Base-by-base conservation (phyloP, 306 rosid species). In the Rosa multiflora region DNA sequence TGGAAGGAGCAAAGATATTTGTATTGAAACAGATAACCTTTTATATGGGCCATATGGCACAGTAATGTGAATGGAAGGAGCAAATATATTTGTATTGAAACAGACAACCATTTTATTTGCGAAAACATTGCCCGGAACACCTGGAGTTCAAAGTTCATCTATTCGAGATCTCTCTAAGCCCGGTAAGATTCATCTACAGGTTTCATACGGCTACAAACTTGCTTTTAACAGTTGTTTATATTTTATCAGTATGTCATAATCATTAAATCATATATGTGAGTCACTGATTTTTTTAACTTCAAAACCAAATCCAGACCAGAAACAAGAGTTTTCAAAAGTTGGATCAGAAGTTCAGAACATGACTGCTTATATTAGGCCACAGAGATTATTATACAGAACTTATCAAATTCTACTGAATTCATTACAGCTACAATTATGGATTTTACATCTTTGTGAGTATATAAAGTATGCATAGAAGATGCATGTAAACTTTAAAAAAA, bases 381-480 rank as follows among this genome's bases (percentile, higher is more conserved):
- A 80, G 74, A 82, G 70, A 66, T 78, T 87, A 87, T 80, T 80
- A 75, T 81, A 83, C 83, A 86, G 83, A 83, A 76, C 86, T 88
- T 64, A 74, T 78, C 39, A 62, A 64, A 82, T 81, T 74, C 78
- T 79, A 88, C 85, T 75, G 26, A 80, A 75, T 69, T 67, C 87
- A 84, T 80, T 82, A 81, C 82, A 77, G 82, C 88, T 85, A 84
- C 74, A 85, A 81, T 78, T 81, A 75, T 78, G 77, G 85, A 67
- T 82, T 84, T 82, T 88, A 84, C 90, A 87, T 81, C 79, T 78
- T 89, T 89, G 97, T 93, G 86, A 72, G 97, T 83, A 83, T 87
- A 87, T 83, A 86, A 48, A 78, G 59, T 82, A 74, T 51, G 84
- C 83, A 82, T 32, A 71, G 79, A 59, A 76, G 63, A 76, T 83